Evolutionary conservation across 2,329 filamentous ascomycete species (phyloP), one percentile per base, ranked within the genome.

Genomic region (Cladosporium phlei): DNA sequence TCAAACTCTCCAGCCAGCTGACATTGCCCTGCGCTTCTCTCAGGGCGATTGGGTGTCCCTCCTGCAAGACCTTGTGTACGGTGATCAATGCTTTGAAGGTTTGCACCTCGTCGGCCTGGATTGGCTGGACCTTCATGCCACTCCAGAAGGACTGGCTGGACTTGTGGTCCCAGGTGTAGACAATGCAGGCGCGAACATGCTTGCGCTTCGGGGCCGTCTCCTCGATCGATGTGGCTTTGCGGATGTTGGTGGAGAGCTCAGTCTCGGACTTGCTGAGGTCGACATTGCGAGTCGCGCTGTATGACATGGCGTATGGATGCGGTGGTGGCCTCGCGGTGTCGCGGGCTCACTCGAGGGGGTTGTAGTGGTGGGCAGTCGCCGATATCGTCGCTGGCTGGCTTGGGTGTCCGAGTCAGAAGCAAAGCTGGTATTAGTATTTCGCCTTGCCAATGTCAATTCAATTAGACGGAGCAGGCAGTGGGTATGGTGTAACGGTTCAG

Each of bases 81-180:
- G 89, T 97, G 62, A 97, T 96, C 51, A 98, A 79, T 38, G 93
- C 90, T 69, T 98, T 98, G 78, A 97, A 98, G 3, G 93, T 97
- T 73, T 98, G 93, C 29, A 98, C 85, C 73, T 98, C 93, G 66
- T 98, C 93, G 68, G 93, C 91, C 55, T 97, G 80, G 63, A 98
- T 89, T n/a, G 93, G 93, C 72, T 97, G 91, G 85, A 97, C 90
- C 81, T 98, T 98, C 79, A 98, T 94, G 65, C 90, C 91, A 48
- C 88, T 82, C 93, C 93, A 98, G 69, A 98, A 98, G 64, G 90
- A 88, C 65, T 82, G 78, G 32, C 90, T 95, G 55, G 86, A 95
- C 73, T 95, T 94, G 74, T 98, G 89, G 70, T 98, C 93, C 93
- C 93, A 98, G 49, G 91, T 97, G 69, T 97, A 97, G 35, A 98